Evolutionary conservation across 164 flowering plant species (phyloP).

Genomic region (Echeveria elegans): DNA sequence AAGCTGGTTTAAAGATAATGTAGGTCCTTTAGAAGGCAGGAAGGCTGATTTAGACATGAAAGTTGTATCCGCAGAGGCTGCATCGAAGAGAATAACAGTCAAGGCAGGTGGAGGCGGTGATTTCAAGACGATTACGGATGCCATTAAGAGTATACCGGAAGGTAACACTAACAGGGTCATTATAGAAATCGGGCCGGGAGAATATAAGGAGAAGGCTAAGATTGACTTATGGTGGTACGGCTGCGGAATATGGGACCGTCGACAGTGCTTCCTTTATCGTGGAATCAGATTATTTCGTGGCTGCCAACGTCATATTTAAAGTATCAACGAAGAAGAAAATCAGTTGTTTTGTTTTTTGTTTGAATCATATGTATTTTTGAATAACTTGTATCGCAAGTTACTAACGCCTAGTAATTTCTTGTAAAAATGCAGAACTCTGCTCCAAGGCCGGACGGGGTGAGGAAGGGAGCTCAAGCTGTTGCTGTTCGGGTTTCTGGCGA

Average conservation of each 20-base stretch:
- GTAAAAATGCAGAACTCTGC: conserved; percentile 41
- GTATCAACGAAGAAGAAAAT: conserved; percentile 18
- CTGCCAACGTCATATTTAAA: conserved; percentile 36
- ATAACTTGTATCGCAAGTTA: not conserved
- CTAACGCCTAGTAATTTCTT: no score
- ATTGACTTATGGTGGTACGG: conserved; percentile 35
- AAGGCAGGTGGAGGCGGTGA: conserved; percentile 41
- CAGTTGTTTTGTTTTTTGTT: no score
- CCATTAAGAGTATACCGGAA: conserved; percentile 36
- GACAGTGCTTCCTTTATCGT: conserved; percentile 47
- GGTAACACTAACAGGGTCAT: conserved; percentile 32
- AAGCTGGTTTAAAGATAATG: conserved; percentile 16
- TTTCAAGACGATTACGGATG: conserved; percentile 47
- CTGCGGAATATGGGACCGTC: conserved; percentile 32
- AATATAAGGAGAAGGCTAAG: conserved; percentile 40
- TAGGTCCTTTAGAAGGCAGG: not conserved
- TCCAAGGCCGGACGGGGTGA: conserved; percentile 47
- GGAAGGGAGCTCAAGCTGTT: conserved; percentile 41
- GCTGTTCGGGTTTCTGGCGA: conserved; percentile 46
- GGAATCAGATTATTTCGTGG: conserved; percentile 39
- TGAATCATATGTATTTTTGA: not conserved
- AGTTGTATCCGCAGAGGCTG: conserved; percentile 30
- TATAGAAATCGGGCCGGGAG: conserved; percentile 36
- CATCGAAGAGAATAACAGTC: conserved; percentile 26
- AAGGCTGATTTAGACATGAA: conserved; percentile 21